Evolutionary conservation across 1,139 yeast genomes (phyloP).

Genomic region (Chernovozyma sophiae-reginae): DNA sequence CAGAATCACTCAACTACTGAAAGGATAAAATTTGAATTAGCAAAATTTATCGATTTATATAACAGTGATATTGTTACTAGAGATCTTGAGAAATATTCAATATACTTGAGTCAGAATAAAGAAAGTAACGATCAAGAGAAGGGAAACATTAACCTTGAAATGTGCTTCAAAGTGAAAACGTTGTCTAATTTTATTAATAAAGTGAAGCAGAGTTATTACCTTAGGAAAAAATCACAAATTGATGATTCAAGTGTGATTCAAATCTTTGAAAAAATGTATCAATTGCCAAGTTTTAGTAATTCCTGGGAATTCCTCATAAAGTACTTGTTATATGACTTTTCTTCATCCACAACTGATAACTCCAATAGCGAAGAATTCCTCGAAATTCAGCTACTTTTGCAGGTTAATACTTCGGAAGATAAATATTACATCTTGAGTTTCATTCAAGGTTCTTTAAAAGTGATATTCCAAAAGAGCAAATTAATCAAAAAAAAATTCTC

Average conservation of each 20-base stretch:
- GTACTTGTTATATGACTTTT: conserved; percentile 40
- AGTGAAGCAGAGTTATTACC: conserved; percentile 3
- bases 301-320: conserved; percentile 35
- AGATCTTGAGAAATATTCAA: conserved; percentile 19
- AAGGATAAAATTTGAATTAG: conserved; percentile 30
- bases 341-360: conserved; percentile 19
- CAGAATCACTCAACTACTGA: conserved; percentile 26
- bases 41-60: conserved; percentile 25
- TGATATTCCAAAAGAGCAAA: conserved; percentile 13
- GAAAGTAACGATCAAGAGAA: conserved; percentile 15
- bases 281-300: conserved; percentile 15
- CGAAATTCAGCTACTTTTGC: conserved; percentile 2
- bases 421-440: conserved; percentile 21
- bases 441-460: conserved; percentile 24
- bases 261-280: conserved; percentile 17
- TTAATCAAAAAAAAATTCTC: conserved; percentile 13
- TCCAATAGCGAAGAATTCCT: conserved; percentile 7
- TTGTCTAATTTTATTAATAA: conserved; percentile 18
- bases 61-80: conserved; percentile 15
- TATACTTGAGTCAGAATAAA: conserved; percentile 11
- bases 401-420: conserved; percentile 10
- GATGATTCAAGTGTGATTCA: conserved; percentile 4
- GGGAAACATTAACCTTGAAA: conserved; percentile 24
- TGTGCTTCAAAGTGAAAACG: conserved; percentile 33
- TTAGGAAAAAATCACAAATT: background rate